Evolutionary conservation across 495 filamentous ascomycete genomes (phyloP).

Genomic region (Xylaria castorea): DNA sequence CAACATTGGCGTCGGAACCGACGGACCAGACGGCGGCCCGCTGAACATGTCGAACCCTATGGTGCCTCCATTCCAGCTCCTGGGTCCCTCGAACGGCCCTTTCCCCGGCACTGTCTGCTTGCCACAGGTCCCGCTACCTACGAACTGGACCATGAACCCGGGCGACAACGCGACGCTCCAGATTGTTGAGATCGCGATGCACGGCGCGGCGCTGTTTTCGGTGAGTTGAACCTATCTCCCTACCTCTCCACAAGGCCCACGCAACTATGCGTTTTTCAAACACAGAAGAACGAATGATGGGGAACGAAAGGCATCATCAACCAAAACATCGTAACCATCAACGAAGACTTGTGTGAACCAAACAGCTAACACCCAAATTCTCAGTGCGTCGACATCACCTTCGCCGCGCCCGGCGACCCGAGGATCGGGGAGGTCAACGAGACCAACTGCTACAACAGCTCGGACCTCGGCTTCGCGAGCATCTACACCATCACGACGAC

Average conservation of each 20-base stretch:
- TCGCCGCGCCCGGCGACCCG: constrained; percentile 74
- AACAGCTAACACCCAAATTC: constrained; percentile 26
- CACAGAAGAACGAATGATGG: neutral
- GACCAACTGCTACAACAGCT: constrained; percentile 85
- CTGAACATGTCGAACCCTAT: constrained; percentile 90
- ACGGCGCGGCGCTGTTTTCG: constrained; percentile 90
- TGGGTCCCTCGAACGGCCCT: constrained; percentile 78
- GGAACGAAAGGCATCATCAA: too few relatives aligned
- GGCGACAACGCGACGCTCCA: constrained; percentile 97
- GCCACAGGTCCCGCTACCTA: constrained; percentile 87
- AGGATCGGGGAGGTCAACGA: constrained; percentile 71
- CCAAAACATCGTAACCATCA: neutral
- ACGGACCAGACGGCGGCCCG: constrained; percentile 63
- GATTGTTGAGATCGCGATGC: constrained; percentile 84
- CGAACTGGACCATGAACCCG: constrained; percentile 69
- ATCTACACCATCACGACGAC: constrained; percentile 68
- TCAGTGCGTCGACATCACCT: constrained; percentile 88
- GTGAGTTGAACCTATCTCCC: constrained; percentile 59
- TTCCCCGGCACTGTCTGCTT: constrained; percentile 91
- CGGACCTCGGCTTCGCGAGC: constrained; percentile 73
- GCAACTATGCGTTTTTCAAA: neutral
- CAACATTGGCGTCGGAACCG: constrained; percentile 87
- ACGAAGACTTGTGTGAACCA: neutral
- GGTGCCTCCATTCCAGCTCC: constrained; percentile 83
- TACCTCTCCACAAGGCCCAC: neutral